A percentile compares a stretch with the other conserved stretches of the same genome.
Conservation (phyloP, 768 basidiomycete species). For the Rhodocollybia butyracea region DNA sequence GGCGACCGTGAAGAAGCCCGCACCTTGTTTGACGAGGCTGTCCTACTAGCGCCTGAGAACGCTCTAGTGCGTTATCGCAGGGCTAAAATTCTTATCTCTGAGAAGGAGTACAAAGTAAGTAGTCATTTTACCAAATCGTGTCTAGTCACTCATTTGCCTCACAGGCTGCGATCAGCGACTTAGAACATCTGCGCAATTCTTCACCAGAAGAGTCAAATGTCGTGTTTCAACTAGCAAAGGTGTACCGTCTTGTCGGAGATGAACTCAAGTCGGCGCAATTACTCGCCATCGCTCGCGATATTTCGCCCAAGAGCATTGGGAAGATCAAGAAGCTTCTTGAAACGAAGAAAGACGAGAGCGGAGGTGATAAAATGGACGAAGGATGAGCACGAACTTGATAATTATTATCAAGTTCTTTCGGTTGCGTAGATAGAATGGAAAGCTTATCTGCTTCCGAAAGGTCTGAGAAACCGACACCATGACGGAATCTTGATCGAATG, state of each 20-base stretch:
- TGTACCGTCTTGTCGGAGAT: slow-evolving; percentile 81
- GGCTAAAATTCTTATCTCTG: slow-evolving; percentile 84
- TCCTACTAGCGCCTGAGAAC: slow-evolving; percentile 78
- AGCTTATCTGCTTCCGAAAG: not conserved
- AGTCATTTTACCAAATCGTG: slow-evolving; percentile 14
- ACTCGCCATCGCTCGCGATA: slow-evolving; percentile 88
- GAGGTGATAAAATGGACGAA: slow-evolving; percentile 73
- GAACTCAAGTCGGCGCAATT: slow-evolving; percentile 76
- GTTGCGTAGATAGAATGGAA: no score
- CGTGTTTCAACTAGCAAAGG: slow-evolving; percentile 91
- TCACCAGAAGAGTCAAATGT: slow-evolving; percentile 97
- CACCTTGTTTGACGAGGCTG: slow-evolving; percentile 77
- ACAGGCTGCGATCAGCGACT: slow-evolving; percentile 78
- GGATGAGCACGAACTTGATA: slow-evolving; percentile 39
- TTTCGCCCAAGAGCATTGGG: slow-evolving; percentile 85
- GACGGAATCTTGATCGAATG: slow-evolving; percentile 7
- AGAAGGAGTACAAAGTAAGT: slow-evolving; percentile 80
- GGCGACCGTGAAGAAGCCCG: slow-evolving; percentile 77
- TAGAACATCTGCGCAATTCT: slow-evolving; percentile 73
- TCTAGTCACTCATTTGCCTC: slow-evolving; percentile 20
- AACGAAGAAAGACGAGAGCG: slow-evolving; percentile 58
- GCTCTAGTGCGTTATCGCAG: slow-evolving; percentile 92
- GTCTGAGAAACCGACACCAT: not conserved
- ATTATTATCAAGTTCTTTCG: not conserved
- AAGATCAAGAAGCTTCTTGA: slow-evolving; percentile 81